Conservation (phyloP, 108 stramenopile genomes). For the Nitzschia palea region DNA sequence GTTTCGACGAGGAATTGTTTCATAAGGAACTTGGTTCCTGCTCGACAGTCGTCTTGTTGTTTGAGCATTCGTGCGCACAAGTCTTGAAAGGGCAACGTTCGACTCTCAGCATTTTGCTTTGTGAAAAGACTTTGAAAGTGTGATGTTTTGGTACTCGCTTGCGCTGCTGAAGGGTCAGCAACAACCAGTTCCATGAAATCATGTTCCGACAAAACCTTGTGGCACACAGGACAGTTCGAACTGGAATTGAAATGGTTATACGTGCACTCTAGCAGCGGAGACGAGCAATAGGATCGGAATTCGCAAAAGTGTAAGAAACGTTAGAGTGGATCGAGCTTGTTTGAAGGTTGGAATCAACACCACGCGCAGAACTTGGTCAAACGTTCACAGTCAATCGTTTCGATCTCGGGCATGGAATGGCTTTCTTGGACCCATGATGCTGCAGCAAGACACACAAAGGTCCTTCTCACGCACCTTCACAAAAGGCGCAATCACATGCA, state of each 20-base stretch:
- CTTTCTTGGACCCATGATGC: too few relatives aligned
- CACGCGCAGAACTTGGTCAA: too few relatives aligned
- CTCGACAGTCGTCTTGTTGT: slow-evolving; percentile 48
- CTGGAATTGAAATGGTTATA: slow-evolving; percentile 70
- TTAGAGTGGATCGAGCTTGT: too few relatives aligned
- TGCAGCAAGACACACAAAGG: neutral
- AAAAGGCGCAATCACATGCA: slow-evolving; percentile 77
- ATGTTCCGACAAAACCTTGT: slow-evolving; percentile 48
- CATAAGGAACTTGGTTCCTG: slow-evolving; percentile 63
- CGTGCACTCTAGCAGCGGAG: slow-evolving; percentile 63
- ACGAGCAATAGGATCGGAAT: too few relatives aligned
- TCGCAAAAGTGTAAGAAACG: too few relatives aligned
- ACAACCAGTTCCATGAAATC: slow-evolving; percentile 77
- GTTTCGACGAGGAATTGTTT: slow-evolving; percentile 69
- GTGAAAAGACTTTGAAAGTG: slow-evolving; percentile 36
- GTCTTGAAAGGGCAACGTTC: slow-evolving; percentile 26
- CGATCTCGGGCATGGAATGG: too few relatives aligned
- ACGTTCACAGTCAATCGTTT: too few relatives aligned
- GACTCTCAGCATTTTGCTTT: slow-evolving; percentile 12
- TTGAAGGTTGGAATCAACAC: too few relatives aligned
- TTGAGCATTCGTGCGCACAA: slow-evolving; percentile 28
- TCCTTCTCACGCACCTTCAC: slow-evolving; percentile 58
- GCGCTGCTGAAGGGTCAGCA: slow-evolving; percentile 54
- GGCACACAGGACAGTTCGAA: slow-evolving; percentile 62
- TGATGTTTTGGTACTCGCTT: slow-evolving; percentile 14